Evolutionary conservation across 148 eudicot genomes (phyloP).

Genomic region (Cornus kousa): DNA sequence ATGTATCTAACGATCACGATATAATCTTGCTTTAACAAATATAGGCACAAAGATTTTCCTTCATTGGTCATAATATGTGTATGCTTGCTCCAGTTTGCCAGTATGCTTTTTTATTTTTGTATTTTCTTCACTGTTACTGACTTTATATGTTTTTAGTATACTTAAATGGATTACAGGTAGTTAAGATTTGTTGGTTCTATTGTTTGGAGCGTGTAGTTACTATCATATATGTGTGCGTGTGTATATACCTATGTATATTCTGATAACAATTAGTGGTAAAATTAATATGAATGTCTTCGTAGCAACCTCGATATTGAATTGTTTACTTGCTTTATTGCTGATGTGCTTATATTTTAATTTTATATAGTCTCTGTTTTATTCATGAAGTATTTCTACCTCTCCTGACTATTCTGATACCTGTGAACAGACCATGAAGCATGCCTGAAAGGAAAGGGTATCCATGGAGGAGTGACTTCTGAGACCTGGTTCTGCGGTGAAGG

Average conservation of each 20-base stretch:
- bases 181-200: not conserved
- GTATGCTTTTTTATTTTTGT: not conserved
- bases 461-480: constrained; percentile 31
- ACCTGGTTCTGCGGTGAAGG: constrained; percentile 73
- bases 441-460: constrained; percentile 33
- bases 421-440: constrained; percentile 76
- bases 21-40: not conserved
- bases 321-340: not conserved
- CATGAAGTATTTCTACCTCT: constrained; percentile 1
- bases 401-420: constrained; percentile 27
- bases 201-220: not conserved
- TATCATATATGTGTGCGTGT: not conserved
- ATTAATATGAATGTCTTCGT: not conserved
- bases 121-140: not conserved
- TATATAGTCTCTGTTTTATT: not conserved
- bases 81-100: not conserved
- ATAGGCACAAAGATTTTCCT: not conserved
- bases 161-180: not conserved
- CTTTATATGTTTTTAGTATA: not conserved
- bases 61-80: not conserved
- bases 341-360: not conserved
- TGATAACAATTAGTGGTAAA: not conserved
- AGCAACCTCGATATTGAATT: not conserved
- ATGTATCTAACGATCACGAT: not conserved
- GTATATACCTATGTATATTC: not conserved